Evolutionary conservation across 805 yeast species (phyloP).

Genomic region (Schizosaccharomyces pombe): ASM294v3 CU329670.1:1506501-1507000

Average conservation of each 20-base stretch:
- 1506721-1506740: slow-evolving; percentile 24
- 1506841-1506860: slow-evolving; percentile 64
- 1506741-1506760: not conserved
- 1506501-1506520: slow-evolving; percentile 30
- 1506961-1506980: not conserved
- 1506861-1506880: slow-evolving; percentile 91
- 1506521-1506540: slow-evolving; percentile 37
- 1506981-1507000: not conserved
- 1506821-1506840: slow-evolving; percentile 40
- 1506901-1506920: slow-evolving; percentile 12
- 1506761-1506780: slow-evolving; percentile 32
- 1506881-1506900: slow-evolving; percentile 49
- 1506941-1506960: not conserved
- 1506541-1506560: slow-evolving; percentile 41
- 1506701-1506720: slow-evolving; percentile 34
- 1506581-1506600: slow-evolving; percentile 40
- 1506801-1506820: slow-evolving; percentile 60
- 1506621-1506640: not conserved
- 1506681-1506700: slow-evolving; percentile 38
- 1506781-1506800: slow-evolving; percentile 64
- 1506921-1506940: not conserved
- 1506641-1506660: slow-evolving; percentile 62
- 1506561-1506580: slow-evolving; percentile 85
- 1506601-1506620: not conserved
- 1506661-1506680: slow-evolving; percentile 78